Evolutionary conservation across 441 rosid species (phyloP).

Genomic region (Aquilaria agallochum): DNA sequence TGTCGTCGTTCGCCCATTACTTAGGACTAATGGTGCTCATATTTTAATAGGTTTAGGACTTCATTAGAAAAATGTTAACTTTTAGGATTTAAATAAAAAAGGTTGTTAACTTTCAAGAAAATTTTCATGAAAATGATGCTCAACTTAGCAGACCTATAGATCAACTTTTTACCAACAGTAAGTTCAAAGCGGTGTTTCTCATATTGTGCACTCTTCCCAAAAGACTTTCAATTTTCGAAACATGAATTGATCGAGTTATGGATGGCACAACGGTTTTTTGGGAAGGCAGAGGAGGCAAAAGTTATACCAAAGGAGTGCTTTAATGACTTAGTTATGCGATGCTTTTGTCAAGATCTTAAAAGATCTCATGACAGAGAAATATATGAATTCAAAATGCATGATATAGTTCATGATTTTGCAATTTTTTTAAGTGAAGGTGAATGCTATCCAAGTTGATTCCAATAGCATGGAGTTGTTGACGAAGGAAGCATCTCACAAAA

Average conservation of each 20-base stretch:
- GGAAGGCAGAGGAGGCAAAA: neutral
- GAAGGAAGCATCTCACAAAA: neutral
- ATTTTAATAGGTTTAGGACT: no score
- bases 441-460: neutral
- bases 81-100: no score
- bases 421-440: neutral
- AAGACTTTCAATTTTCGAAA: neutral
- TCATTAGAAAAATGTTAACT: no score
- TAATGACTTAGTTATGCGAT: neutral
- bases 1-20: no score
- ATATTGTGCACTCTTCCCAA: conserved; percentile 10
- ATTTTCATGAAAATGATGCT: no score
- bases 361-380: neutral
- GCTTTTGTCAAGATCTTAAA: conserved; percentile 11
- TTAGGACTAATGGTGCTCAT: no score
- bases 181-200: conserved; percentile 7
- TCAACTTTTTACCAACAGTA: neutral
- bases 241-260: conserved; percentile 4
- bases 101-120: no score
- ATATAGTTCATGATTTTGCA: conserved; percentile 11
- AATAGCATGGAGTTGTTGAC: neutral
- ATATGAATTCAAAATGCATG: conserved; percentile 10
- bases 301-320: conserved; percentile 1
- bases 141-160: no score
- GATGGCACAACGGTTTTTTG: conserved; percentile 19